Conservation (phyloP, 768 basidiomycete genomes). For the Lyophyllum semitale region DNA sequence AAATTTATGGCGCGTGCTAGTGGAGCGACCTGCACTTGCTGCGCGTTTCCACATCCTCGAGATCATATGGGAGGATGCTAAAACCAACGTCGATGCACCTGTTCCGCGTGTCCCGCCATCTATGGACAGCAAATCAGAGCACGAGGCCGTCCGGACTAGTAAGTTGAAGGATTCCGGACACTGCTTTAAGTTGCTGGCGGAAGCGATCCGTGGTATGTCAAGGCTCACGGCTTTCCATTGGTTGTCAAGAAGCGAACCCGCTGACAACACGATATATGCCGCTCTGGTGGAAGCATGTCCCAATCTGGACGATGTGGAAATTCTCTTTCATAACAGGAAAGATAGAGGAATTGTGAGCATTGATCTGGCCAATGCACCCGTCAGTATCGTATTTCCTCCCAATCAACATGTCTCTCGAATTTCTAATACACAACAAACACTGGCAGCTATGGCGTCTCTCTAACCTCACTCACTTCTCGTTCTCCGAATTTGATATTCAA, state of each 20-base stretch:
- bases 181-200: neutral
- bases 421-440: neutral
- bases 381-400: neutral
- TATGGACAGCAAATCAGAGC: neutral
- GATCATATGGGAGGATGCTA: neutral
- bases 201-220: neutral
- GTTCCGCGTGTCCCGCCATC: neutral
- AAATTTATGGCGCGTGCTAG: neutral
- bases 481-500: neutral
- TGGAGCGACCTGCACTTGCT: neutral
- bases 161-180: neutral
- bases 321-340: neutral
- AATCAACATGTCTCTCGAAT: neutral
- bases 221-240: neutral
- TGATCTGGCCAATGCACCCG: neutral
- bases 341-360: too few species aligned
- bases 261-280: neutral
- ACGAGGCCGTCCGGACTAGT: too few species aligned
- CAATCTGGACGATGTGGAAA: neutral
- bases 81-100: too few species aligned
- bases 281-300: neutral
- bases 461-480: constrained; percentile 2
- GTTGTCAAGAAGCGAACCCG: neutral
- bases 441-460: neutral
- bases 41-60: neutral